Percentiles rank a stretch among this genome's conserved stretches.
phyloP scores from a whole-genome alignment of 2,329 filamentous ascomycete genomes.

The Periglandula ipomoeae region DNA sequence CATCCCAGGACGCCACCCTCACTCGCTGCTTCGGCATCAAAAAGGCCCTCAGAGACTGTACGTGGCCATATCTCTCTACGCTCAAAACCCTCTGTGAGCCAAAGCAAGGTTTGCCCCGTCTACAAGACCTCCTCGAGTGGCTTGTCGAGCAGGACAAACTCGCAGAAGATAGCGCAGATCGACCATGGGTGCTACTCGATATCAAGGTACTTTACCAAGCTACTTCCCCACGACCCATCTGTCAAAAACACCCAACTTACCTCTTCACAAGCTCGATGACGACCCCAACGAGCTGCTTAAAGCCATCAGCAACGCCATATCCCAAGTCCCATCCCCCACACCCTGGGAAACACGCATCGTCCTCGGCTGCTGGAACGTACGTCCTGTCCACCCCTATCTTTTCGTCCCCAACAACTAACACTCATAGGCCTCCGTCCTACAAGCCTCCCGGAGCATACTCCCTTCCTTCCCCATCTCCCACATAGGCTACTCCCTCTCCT shows the following conservation, averaged over 20 bases:
- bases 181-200: slow-evolving; percentile 77
- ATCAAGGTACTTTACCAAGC: slow-evolving; percentile 59
- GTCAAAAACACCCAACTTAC: not conserved
- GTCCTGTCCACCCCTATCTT: slow-evolving; percentile 9
- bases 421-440: slow-evolving; percentile 54
- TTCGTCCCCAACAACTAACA: not conserved
- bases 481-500: slow-evolving; percentile 57
- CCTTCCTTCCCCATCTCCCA: slow-evolving; percentile 56
- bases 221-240: not conserved
- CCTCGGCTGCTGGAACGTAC: slow-evolving; percentile 73
- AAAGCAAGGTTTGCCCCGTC: slow-evolving; percentile 60
- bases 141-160: slow-evolving; percentile 39
- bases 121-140: slow-evolving; percentile 66
- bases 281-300: slow-evolving; percentile 61
- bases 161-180: slow-evolving; percentile 42
- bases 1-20: slow-evolving; percentile 58
- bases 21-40: slow-evolving; percentile 75
- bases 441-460: slow-evolving; percentile 51
- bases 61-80: slow-evolving; percentile 63
- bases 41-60: slow-evolving; percentile 62
- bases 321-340: slow-evolving; percentile 34
- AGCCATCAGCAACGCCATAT: slow-evolving; percentile 55
- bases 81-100: slow-evolving; percentile 60
- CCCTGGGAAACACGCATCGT: slow-evolving; percentile 69
- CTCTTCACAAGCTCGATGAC: slow-evolving; percentile 50